A percentile compares a stretch with the other conserved stretches of the same genome.
Evolutionary conservation across 352 stramenopile species (phyloP).

Genomic region (Phytopythium mirpurense): DNA sequence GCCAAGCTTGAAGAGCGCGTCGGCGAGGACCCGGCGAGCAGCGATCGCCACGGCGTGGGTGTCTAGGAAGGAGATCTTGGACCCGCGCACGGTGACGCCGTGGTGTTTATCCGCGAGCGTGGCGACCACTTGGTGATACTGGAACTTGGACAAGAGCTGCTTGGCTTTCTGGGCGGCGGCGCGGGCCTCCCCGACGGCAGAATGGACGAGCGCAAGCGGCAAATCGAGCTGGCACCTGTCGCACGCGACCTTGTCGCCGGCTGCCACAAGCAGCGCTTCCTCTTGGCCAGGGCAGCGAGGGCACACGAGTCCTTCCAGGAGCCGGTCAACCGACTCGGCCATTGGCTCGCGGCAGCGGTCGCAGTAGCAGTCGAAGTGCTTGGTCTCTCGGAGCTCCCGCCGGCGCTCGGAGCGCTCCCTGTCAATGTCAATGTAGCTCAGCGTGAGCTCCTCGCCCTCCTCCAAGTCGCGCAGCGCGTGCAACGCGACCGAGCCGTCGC

Average conservation of each 20-base stretch:
- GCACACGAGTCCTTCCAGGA: constrained; percentile 32
- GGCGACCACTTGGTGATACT: constrained; percentile 22
- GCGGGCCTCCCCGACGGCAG: constrained; percentile 9
- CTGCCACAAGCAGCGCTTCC: constrained; percentile 15
- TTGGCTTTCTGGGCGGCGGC: constrained; percentile 22
- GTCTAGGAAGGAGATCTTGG: constrained; percentile 22
- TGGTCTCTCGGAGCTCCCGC: constrained; percentile 30
- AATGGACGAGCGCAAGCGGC: constrained; percentile 7
- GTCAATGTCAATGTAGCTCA: constrained; percentile 51
- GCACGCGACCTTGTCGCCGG: constrained; percentile 22
- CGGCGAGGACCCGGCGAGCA: constrained; percentile 19
- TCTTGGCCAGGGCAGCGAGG: constrained; percentile 15
- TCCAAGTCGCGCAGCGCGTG: constrained; percentile 29
- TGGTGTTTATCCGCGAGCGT: constrained; percentile 14
- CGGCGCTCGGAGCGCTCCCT: constrained; percentile 26
- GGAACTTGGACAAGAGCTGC: constrained; percentile 17
- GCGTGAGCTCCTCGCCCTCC: constrained; percentile 34
- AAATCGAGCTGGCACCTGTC: constrained; percentile 18
- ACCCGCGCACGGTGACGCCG: constrained; percentile 18
- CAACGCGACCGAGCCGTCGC: constrained; percentile 27
- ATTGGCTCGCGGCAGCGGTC: constrained; percentile 28
- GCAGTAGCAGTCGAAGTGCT: constrained; percentile 46
- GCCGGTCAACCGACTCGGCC: constrained; percentile 28
- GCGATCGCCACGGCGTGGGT: constrained; percentile 29
- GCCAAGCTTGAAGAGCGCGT: constrained; percentile 38